A percentile compares a stretch with the other conserved stretches of the same genome.
Evolutionary conservation across 2,329 filamentous ascomycete species (phyloP).

Genomic region (Teratosphaeria viscida): DNA sequence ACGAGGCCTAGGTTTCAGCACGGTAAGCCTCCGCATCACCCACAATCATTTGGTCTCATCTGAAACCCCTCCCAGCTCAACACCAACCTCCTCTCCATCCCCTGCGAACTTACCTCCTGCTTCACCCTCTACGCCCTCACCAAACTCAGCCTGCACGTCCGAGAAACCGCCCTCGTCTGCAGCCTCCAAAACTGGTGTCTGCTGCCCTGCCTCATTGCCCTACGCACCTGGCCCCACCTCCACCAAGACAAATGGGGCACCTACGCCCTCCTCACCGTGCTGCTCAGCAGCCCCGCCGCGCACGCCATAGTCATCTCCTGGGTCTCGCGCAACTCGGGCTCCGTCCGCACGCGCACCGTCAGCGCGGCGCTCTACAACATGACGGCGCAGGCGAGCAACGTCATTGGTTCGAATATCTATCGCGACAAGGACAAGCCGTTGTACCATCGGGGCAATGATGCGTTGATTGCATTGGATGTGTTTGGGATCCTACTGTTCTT

Average conservation of each 20-base stretch:
- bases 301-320: constrained; percentile 52
- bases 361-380: constrained; percentile 53
- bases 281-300: constrained; percentile 32
- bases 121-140: constrained; percentile 41
- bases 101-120: constrained; percentile 39
- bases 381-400: constrained; percentile 30
- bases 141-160: constrained; percentile 39
- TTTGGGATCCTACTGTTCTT: constrained; percentile 43
- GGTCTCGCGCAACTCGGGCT: constrained; percentile 52
- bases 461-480: constrained; percentile 41
- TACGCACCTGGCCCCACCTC: constrained; percentile 25
- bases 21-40: constrained; percentile 4
- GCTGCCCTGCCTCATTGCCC: constrained; percentile 30
- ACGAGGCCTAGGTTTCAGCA: constrained; percentile 29
- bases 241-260: constrained; percentile 27
- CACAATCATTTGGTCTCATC: not conserved
- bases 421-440: constrained; percentile 44
- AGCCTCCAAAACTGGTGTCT: constrained; percentile 32
- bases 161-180: constrained; percentile 42
- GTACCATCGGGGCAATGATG: constrained; percentile 45
- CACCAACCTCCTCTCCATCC: constrained; percentile 33
- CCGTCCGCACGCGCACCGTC: constrained; percentile 51
- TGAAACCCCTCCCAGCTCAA: constrained; percentile 19
- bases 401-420: constrained; percentile 39
- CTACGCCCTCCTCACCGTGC: constrained; percentile 30